Evolutionary conservation across 1,284 basidiomycete species (phyloP).

Genomic region (Macrocystidia cucumis): DNA sequence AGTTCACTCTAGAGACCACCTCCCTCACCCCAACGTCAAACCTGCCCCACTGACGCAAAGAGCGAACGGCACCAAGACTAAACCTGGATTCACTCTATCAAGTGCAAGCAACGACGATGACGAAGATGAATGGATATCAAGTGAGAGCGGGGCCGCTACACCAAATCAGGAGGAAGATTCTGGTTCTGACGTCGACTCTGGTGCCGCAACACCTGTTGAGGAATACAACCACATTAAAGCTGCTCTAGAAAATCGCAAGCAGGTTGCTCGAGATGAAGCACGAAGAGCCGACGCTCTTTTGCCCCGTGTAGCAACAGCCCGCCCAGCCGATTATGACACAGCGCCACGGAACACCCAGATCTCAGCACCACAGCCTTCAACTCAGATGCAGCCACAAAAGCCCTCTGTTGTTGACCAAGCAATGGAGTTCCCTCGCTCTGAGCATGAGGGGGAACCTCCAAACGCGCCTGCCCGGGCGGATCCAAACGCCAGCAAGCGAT

Average conservation of each 20-base stretch:
- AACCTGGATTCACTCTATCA: constrained; percentile 52
- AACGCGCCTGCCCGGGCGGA: constrained; percentile 1
- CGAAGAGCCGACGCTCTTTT: constrained; percentile 16
- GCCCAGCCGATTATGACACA: constrained; percentile 23
- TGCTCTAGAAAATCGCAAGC: constrained; percentile 9
- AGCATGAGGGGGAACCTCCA: no score
- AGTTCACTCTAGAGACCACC: constrained; percentile 41
- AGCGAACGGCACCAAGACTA: constrained; percentile 29
- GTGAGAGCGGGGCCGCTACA: constrained; percentile 65
- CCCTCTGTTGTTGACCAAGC: no score
- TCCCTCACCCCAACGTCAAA: constrained; percentile 25
- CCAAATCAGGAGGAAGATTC: constrained; percentile 38
- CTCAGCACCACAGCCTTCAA: constrained; percentile 6
- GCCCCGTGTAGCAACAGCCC: constrained; percentile 28
- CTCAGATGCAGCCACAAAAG: no score
- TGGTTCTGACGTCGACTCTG: constrained; percentile 28
- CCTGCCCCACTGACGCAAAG: constrained; percentile 16
- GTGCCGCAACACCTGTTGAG: constrained; percentile 18
- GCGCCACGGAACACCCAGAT: constrained; percentile 8
- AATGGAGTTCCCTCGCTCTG: no score
- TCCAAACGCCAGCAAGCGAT: constrained; percentile 16
- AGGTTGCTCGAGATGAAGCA: constrained; percentile 10
- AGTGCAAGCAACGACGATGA: constrained; percentile 47
- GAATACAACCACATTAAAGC: not conserved
- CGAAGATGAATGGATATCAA: constrained; percentile 67